Percentiles rank a stretch among this genome's conserved stretches.
These are phyloP conservation scores for Neurospora sp. DNA, from an alignment of 495 filamentous ascomycete genomes.

Conservation along the genomic window DNA sequence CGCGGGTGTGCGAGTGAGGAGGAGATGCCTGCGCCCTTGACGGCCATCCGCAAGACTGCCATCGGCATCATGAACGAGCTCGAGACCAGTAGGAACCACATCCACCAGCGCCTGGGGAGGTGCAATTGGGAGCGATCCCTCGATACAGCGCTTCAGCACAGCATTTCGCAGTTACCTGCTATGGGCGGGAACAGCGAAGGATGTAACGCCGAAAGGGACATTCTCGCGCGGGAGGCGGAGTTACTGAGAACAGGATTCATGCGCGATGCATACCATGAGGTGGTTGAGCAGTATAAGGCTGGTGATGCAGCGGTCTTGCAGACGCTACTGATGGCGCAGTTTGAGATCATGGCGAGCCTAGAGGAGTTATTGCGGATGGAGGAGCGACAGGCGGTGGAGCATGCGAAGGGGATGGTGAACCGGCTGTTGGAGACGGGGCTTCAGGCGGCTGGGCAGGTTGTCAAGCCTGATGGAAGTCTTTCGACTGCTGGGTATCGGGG, in stretches of 20 bases:
- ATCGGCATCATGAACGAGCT: constrained; percentile 80
- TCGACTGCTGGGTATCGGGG: constrained; percentile 49
- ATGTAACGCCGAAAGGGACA: constrained; percentile 49
- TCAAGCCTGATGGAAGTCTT: constrained; percentile 76
- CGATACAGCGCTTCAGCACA: constrained; percentile 79
- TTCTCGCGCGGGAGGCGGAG: constrained; percentile 71
- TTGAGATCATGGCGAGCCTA: constrained; percentile 77
- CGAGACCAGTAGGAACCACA: constrained; percentile 79
- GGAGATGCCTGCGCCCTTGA: constrained; percentile 51
- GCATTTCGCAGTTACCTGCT: constrained; percentile 63
- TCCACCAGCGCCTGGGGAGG: constrained; percentile 69
- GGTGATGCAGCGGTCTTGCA: constrained; percentile 71
- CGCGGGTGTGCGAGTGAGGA: constrained; percentile 49
- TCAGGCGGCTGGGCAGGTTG: constrained; percentile 62
- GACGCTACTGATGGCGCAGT: constrained; percentile 75
- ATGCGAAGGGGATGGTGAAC: constrained; percentile 67
- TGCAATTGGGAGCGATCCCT: constrained; percentile 78
- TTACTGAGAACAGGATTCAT: constrained; percentile 74
- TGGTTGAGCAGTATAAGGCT: constrained; percentile 73
- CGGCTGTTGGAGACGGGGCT: constrained; percentile 70
- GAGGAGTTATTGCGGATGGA: constrained; percentile 69
- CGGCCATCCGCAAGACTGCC: constrained; percentile 75
- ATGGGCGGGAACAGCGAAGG: constrained; percentile 60
- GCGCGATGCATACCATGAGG: constrained; percentile 64
- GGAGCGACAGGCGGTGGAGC: constrained; percentile 70